Conservation (phyloP, 2,329 filamentous ascomycete genomes). For the Aspergillus glaucus region DNA sequence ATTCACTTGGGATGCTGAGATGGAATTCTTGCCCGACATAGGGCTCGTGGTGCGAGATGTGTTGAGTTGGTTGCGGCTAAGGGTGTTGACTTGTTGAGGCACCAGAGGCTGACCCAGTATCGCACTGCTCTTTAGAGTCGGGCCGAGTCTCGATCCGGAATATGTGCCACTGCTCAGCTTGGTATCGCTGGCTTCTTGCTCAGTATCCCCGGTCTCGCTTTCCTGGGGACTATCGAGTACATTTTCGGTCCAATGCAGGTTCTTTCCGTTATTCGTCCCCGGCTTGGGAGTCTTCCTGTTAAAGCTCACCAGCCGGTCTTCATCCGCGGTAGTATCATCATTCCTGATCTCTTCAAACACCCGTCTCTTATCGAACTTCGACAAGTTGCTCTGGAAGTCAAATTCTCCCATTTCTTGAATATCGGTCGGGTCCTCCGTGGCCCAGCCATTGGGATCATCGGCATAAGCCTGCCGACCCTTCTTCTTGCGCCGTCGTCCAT, state of each 20-base stretch:
- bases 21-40: slow-evolving; percentile 32
- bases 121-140: slow-evolving; percentile 40
- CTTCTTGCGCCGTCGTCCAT: slow-evolving; percentile 41
- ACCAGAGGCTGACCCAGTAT: slow-evolving; percentile 32
- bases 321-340: slow-evolving; percentile 82
- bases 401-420: slow-evolving; percentile 91
- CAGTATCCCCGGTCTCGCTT: slow-evolving; percentile 64
- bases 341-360: slow-evolving; percentile 89
- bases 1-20: slow-evolving; percentile 39
- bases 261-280: slow-evolving; percentile 74
- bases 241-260: slow-evolving; percentile 85
- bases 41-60: slow-evolving; percentile 35
- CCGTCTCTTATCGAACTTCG: slow-evolving; percentile 88
- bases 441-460: slow-evolving; percentile 74
- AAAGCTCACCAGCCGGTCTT: slow-evolving; percentile 82
- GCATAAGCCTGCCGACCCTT: slow-evolving; percentile 40
- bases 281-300: slow-evolving; percentile 62
- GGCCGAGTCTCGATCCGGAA: slow-evolving; percentile 33
- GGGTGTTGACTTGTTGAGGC: slow-evolving; percentile 27
- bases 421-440: slow-evolving; percentile 91
- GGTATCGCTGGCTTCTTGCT: slow-evolving; percentile 36
- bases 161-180: slow-evolving; percentile 42
- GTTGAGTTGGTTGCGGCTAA: slow-evolving; percentile 30
- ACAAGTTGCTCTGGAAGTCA: slow-evolving; percentile 82
- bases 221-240: slow-evolving; percentile 70